These are phyloP conservation scores for Dipodascus albidus DNA, from an alignment of 805 yeast species.

Conservation along the genomic window DNA sequence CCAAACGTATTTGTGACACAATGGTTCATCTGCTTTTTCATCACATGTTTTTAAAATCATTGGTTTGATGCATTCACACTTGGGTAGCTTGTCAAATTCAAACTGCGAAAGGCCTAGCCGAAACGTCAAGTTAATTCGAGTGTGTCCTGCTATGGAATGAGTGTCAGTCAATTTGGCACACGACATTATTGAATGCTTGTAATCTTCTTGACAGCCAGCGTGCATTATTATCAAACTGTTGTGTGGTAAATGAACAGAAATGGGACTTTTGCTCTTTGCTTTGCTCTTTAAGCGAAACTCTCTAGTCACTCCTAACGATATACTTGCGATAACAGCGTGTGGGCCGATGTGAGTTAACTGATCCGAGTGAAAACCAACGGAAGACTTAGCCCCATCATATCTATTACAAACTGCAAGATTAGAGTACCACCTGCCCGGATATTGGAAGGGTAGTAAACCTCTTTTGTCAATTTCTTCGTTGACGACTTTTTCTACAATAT, in stretches of 20 bases:
- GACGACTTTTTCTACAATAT: conserved; percentile 31
- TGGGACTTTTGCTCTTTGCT: conserved; percentile 25
- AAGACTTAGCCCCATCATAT: conserved; percentile 37
- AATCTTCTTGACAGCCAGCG: conserved; percentile 70
- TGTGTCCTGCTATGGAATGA: conserved; percentile 38
- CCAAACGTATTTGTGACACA: conserved; percentile 57
- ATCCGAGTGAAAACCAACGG: conserved; percentile 70
- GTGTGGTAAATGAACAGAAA: conserved; percentile 55
- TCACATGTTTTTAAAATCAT: conserved; percentile 50
- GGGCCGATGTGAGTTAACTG: conserved; percentile 65
- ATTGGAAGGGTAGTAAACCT: conserved; percentile 31
- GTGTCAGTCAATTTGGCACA: conserved; percentile 27
- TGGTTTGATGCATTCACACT: conserved; percentile 32
- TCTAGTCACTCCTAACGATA: conserved; percentile 60
- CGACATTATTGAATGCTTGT: conserved; percentile 52
- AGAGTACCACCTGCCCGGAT: conserved; percentile 36
- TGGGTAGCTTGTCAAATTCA: conserved; percentile 25
- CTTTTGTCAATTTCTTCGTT: conserved; percentile 25
- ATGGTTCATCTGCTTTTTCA: conserved; percentile 27
- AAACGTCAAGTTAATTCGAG: conserved; percentile 55
- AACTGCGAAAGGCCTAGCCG: conserved; percentile 39
- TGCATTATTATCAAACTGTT: conserved; percentile 63
- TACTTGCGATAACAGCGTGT: conserved; percentile 51
- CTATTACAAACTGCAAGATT: conserved; percentile 45
- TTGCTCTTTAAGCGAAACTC: conserved; percentile 43